Base-by-base conservation (phyloP, 2,329 filamentous ascomycete species). In the Pestalotiopsis sp. region DNA sequence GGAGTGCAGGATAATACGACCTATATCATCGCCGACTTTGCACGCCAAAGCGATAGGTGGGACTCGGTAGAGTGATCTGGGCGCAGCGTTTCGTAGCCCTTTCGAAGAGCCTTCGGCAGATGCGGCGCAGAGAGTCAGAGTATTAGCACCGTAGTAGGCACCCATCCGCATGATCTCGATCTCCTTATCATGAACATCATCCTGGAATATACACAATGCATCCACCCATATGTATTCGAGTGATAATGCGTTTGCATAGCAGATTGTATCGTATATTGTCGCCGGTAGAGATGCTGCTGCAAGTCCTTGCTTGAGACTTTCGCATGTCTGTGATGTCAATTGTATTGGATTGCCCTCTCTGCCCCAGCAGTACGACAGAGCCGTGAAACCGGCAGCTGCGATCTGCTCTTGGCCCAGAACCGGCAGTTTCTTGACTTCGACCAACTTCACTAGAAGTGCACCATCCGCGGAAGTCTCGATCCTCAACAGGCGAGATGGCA, bases 211-310 rank as follows among this genome's bases (percentile, higher is more conserved):
- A 7, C 64, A 66, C 14, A 66, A 45, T 23, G 64, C 52, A 20
- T 66, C 64, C n/a, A 66, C 64, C 64, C 64, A 66, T 2, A 39
- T 56, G 23, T 66, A 66, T 11, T 58, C 20, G n/a, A 57, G 45
- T 7, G 23, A 45, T 23, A 66, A 11, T 6, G 5, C 23, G 2
- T n/a, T 14, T 11, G 31, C 41, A 57, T 39, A 66, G 6, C 27
- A 25, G 3, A 66, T 58, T 3, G 64, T 13, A 17, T 66, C 45
- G 25, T 56, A 17, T 11, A 66, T 58, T 11, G 64, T 66, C n/a
- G 41, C 27, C 7, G 64, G 64, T 49, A 64, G 31, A 27, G 45
- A 17, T 20, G 64, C 57, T 9, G 25, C 31, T 13, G 25, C 38
- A 0, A 64, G 27, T 17, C 61, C 61, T 31, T 25, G 41, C 61